phyloP scores from a whole-genome alignment of 768 basidiomycete species.

The Lactarius hengduanensis region DNA sequence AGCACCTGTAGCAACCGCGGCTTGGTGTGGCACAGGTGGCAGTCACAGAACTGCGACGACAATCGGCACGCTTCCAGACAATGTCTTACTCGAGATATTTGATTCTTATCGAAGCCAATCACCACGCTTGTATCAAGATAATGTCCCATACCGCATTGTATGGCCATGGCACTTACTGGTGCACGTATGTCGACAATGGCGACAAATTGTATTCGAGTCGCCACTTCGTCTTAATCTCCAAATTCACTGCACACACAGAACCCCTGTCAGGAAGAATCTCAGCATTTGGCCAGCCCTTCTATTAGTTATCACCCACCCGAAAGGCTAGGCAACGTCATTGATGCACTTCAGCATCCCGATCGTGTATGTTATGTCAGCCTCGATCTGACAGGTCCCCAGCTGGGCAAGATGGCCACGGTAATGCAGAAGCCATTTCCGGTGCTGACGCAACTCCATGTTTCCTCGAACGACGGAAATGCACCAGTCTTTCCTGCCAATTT shows the following conservation, averaged over 20 bases:
- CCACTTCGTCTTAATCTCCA: background rate
- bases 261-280: background rate
- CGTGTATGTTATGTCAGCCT: background rate
- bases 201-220: background rate
- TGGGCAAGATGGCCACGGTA: background rate
- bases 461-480: fast-evolving
- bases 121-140: too few relatives aligned
- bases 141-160: too few relatives aligned
- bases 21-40: too few relatives aligned
- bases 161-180: background rate
- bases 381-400: background rate
- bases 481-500: background rate
- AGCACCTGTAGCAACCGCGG: too few relatives aligned
- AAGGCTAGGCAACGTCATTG: background rate
- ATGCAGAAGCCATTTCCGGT: background rate
- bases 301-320: too few relatives aligned
- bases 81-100: background rate
- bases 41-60: background rate
- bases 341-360: background rate
- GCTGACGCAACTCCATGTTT: background rate
- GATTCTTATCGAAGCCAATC: too few relatives aligned
- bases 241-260: background rate
- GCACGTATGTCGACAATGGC: background rate
- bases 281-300: background rate
- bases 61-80: background rate